A percentile compares a stretch with the other conserved stretches of the same genome.
These are phyloP conservation scores for Fusarium falciforme DNA, from an alignment of 2,329 filamentous ascomycete species.

Conservation along the genomic window DNA sequence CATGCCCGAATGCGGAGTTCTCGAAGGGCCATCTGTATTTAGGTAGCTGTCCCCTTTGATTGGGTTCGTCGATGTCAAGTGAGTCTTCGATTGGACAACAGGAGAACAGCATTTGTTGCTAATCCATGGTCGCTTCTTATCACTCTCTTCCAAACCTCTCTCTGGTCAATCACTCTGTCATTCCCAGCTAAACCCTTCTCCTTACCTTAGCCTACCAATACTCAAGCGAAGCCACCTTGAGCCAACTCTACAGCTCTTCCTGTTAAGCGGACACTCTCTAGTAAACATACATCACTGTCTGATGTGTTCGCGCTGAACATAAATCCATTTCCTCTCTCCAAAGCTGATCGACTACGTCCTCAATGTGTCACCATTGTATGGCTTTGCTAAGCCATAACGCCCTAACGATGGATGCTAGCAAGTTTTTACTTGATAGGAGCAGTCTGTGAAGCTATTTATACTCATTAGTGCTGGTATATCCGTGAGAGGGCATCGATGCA, in stretches of 20 bases:
- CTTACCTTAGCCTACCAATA: neutral
- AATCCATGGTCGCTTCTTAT: neutral
- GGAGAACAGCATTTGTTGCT: neutral
- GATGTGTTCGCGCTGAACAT: neutral
- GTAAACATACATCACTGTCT: neutral
- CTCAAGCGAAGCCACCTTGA: neutral
- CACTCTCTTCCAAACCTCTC: neutral
- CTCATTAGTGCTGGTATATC: accelerated
- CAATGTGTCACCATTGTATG: neutral
- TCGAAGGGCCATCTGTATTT: neutral
- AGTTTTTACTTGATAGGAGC: neutral
- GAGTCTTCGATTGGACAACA: neutral
- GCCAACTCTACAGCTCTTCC: neutral
- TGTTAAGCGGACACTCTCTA: too few species aligned
- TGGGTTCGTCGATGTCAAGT: neutral
- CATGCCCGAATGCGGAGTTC: neutral
- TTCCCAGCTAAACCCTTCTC: neutral
- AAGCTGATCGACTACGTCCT: neutral
- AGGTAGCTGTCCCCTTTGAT: neutral
- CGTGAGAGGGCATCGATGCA: neutral
- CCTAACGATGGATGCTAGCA: neutral
- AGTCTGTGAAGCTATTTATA: neutral
- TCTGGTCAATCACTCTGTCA: neutral
- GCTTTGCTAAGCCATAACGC: neutral
- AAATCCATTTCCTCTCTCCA: neutral